A percentile compares a stretch with the other conserved stretches of the same genome.
phyloP scores from a whole-genome alignment of 345 rosid genomes.

The Salix viminalis region DNA sequence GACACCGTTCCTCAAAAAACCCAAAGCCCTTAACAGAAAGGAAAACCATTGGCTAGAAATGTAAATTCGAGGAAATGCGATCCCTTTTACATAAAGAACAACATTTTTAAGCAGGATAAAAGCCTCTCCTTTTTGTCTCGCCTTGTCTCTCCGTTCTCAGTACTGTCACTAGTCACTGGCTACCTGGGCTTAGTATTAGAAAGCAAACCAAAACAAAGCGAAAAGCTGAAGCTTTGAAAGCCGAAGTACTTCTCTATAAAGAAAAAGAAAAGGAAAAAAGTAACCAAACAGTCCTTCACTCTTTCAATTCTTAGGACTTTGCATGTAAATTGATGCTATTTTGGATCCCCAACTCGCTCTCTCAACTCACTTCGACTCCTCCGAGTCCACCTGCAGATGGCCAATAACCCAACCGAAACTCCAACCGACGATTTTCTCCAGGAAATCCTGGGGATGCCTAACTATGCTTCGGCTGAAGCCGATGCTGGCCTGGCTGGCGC shows the following conservation, averaged over 20 bases:
- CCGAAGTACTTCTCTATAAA: background rate
- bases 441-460: conserved; percentile 75
- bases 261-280: background rate
- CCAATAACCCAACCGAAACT: conserved; percentile 66
- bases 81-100: background rate
- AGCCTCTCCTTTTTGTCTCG: background rate
- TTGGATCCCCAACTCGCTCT: conserved; percentile 15
- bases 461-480: conserved; percentile 55
- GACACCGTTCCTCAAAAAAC: background rate
- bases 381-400: conserved; percentile 43
- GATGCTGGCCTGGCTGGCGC: conserved; percentile 44
- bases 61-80: background rate
- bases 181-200: background rate
- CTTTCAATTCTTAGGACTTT: conserved; percentile 5
- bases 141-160: background rate
- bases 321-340: conserved; percentile 38
- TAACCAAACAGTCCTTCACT: background rate
- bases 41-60: background rate
- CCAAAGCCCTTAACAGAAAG: background rate
- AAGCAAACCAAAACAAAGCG: background rate
- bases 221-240: background rate
- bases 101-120: conserved; percentile 12
- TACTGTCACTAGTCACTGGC: background rate
- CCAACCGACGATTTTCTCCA: conserved; percentile 85
- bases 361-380: conserved; percentile 28